These are phyloP conservation scores for Brassica balearica DNA, from an alignment of 441 rosid species.

Conservation along the genomic window DNA sequence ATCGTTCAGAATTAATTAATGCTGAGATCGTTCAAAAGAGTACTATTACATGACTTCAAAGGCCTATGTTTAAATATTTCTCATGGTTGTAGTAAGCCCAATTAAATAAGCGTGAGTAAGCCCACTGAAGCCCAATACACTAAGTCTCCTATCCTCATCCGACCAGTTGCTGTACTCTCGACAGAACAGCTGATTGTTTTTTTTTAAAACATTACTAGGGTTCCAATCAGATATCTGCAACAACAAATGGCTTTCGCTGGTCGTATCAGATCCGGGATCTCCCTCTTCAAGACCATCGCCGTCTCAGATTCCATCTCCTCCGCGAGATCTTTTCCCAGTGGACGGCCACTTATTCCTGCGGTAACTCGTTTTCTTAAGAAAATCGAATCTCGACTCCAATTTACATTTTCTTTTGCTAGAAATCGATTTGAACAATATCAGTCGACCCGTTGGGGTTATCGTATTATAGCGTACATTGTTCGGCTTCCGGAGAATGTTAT, in stretches of 20 bases:
- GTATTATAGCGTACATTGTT: neutral
- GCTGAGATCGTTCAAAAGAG: constrained; percentile 55
- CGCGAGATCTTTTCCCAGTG: constrained; percentile 47
- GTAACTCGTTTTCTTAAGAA: constrained; percentile 40
- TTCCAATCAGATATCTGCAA: constrained; percentile 35
- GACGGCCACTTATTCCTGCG: constrained; percentile 55
- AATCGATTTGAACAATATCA: neutral
- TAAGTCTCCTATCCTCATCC: constrained; percentile 14
- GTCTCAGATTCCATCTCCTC: constrained; percentile 52
- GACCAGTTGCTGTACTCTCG: constrained; percentile 9
- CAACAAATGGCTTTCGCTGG: constrained; percentile 61
- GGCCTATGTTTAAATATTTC: too few species aligned
- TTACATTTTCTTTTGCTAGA: neutral
- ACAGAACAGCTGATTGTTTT: constrained; percentile 19
- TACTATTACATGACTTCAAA: neutral
- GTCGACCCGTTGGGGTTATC: neutral
- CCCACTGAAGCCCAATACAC: constrained; percentile 30
- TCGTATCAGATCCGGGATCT: constrained; percentile 74
- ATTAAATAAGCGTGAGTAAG: neutral
- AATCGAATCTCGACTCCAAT: constrained; percentile 17
- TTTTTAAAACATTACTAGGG: constrained; percentile 30
- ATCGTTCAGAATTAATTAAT: constrained; percentile 55
- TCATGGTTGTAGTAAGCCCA: constrained; percentile 21
- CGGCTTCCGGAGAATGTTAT: neutral
- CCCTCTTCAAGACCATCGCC: constrained; percentile 57